These are phyloP conservation scores for Wickerhamomyces chaumierensis DNA, from an alignment of 805 yeast species.

Conservation along the genomic window DNA sequence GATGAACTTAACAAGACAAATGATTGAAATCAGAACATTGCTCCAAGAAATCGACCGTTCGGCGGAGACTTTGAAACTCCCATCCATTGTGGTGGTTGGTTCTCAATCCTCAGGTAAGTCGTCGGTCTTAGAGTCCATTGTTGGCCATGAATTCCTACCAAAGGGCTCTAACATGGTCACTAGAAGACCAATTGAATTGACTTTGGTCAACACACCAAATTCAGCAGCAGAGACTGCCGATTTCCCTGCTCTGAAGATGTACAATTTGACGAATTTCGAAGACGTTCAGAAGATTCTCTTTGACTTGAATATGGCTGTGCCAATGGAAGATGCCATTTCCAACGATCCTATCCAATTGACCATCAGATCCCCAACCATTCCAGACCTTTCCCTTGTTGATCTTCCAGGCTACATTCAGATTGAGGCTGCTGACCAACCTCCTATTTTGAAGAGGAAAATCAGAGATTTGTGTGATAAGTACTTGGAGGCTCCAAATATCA, in stretches of 20 bases:
- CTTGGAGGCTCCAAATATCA: conserved; percentile 84
- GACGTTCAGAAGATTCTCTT: conserved; percentile 81
- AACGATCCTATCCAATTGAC: conserved; percentile 91
- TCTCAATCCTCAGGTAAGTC: conserved; percentile 97
- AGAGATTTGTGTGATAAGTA: conserved; percentile 74
- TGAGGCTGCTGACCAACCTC: conserved; percentile 94
- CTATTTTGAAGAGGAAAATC: conserved; percentile 68
- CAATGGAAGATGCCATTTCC: conserved; percentile 74
- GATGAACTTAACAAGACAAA: conserved; percentile 81
- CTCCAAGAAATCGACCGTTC: conserved; percentile 64
- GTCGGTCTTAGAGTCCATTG: conserved; percentile 89
- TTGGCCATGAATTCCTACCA: conserved; percentile 96
- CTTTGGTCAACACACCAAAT: conserved; percentile 78
- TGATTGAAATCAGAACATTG: conserved; percentile 89
- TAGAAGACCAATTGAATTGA: conserved; percentile 91
- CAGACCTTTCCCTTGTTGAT: conserved; percentile 90
- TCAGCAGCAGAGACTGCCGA: conserved; percentile 81
- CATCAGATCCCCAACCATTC: conserved; percentile 79
- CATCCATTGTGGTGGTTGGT: conserved; percentile 94
- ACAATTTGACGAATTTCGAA: conserved; percentile 73
- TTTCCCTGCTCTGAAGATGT: conserved; percentile 80
- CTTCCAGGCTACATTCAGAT: conserved; percentile 96
- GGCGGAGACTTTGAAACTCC: conserved; percentile 67
- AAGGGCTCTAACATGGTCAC: conserved; percentile 98
- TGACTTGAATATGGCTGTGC: conserved; percentile 89